phyloP scores from a whole-genome alignment of 257 asterid genomes.

The Solanum chilense region DNA sequence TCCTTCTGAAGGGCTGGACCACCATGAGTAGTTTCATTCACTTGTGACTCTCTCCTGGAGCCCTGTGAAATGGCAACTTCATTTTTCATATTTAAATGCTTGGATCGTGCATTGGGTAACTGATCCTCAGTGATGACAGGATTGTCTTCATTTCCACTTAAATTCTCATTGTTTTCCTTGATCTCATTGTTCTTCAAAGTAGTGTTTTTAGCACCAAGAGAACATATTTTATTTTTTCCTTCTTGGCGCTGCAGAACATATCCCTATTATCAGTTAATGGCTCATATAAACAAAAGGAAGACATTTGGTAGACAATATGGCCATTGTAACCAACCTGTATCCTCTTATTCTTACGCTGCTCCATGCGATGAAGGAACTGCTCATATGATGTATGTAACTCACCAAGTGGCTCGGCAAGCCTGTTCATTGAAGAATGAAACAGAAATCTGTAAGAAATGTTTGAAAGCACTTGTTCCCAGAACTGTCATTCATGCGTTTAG shows the following conservation, averaged over 20 bases:
- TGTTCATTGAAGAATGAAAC: slow-evolving; percentile 14
- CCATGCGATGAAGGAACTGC: slow-evolving; percentile 67
- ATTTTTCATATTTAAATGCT: slow-evolving; percentile 9
- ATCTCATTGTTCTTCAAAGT: slow-evolving; percentile 6
- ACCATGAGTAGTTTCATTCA: slow-evolving; percentile 2
- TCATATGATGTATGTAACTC: slow-evolving; percentile 82
- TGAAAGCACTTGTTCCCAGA: background rate
- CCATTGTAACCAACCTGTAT: slow-evolving; percentile 35
- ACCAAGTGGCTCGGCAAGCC: slow-evolving; percentile 86
- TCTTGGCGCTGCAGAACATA: slow-evolving; percentile 30
- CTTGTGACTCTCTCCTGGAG: slow-evolving; percentile 10
- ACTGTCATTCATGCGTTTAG: background rate
- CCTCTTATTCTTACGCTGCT: slow-evolving; percentile 46
- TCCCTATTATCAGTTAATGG: slow-evolving; percentile 5
- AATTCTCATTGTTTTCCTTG: slow-evolving; percentile 17
- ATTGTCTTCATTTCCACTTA: background rate
- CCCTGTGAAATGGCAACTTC: slow-evolving; percentile 13
- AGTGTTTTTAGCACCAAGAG: background rate
- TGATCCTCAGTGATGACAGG: slow-evolving; percentile 1
- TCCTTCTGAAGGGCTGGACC: slow-evolving; percentile 10
- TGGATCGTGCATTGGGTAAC: slow-evolving; percentile 5
- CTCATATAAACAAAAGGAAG: background rate
- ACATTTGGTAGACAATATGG: slow-evolving; percentile 1
- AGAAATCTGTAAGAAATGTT: background rate
- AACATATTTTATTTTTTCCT: slow-evolving; percentile 11